phyloP scores from a whole-genome alignment of 2,329 filamentous ascomycete species.

The Amauroascus verrucosus region DNA sequence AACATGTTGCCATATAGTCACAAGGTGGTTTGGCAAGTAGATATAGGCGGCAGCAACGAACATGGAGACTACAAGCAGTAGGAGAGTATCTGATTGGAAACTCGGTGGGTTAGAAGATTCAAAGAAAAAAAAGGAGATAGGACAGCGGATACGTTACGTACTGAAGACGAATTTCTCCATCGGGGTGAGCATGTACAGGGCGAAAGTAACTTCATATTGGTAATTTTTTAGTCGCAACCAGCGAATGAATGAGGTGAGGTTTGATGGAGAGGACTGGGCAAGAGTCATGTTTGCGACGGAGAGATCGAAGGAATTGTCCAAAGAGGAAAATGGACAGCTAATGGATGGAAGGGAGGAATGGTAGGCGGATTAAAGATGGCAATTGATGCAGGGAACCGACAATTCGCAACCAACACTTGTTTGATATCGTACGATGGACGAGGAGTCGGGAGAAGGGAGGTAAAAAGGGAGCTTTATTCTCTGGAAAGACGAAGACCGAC shows the following conservation, averaged over 20 bases:
- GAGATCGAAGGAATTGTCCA: background rate
- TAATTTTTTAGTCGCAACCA: conserved; percentile 95
- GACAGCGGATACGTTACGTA: conserved; percentile 41
- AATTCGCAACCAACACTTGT: no score
- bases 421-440: no score
- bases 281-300: background rate
- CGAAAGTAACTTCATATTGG: conserved; percentile 95
- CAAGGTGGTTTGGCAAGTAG: conserved; percentile 87
- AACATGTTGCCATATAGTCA: conserved; percentile 68
- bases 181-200: conserved; percentile 92
- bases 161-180: conserved; percentile 97
- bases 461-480: no score
- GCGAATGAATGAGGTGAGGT: conserved; percentile 51
- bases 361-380: background rate
- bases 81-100: conserved; percentile 59
- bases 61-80: conserved; percentile 82
- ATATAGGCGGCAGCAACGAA: conserved; percentile 76
- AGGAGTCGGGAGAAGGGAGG: no score
- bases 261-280: conserved; percentile 22
- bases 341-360: background rate
- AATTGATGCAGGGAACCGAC: no score
- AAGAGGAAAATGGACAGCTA: no score
- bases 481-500: no score
- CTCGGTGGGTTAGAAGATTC: background rate
- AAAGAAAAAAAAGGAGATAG: background rate